Evolutionary conservation across 2,329 filamentous ascomycete species (phyloP), one percentile per base, ranked within the genome.

Genomic region (Setomelanomma holmii): DNA sequence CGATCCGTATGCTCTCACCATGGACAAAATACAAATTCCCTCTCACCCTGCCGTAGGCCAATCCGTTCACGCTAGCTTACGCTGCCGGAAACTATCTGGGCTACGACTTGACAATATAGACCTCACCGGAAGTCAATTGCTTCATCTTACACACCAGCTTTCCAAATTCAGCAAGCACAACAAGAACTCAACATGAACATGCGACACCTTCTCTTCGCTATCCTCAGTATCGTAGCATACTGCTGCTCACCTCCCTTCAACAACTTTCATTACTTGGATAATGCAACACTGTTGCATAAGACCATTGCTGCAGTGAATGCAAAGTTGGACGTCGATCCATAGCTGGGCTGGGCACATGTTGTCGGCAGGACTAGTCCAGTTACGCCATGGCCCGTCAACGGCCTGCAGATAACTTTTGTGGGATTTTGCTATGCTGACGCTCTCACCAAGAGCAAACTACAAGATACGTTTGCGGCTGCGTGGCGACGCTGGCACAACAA

Each of bases 171-270:
- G n/a, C n/a, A n/a, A n/a, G n/a, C n/a, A n/a, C 5, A 3, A 14
- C 27, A 20, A 19, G 19, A 19, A 10, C 12, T 23, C 4, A 6
- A 53, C 41, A 20, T 36, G 35, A 38, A 4, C n/a, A 38, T 16
- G 43, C 35, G 27, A 40, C 19, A 10, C 14, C 20, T 35, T 44
- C n/a, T 19, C 39, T 11, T 11, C 21, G 5, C 19, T 8, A 8
- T 30, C 27, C 5, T 30, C 5, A 30, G 27, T 14, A 14, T 30
- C 10, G 10, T 44, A 10, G 17, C 12, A 14, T 17, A 16, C 1
- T 42, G 45, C 17, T 56, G 53, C 39, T 8, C 42, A 2, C 46
- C 45, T 2, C 49, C 53, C 3, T 44, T 55, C 49, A 51, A 55
- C 38, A 41, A 52, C 40, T 49, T 55, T 23, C 16, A 21, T 7